phyloP scores from a whole-genome alignment of 345 rosid species.

The Mangifera indica region DNA sequence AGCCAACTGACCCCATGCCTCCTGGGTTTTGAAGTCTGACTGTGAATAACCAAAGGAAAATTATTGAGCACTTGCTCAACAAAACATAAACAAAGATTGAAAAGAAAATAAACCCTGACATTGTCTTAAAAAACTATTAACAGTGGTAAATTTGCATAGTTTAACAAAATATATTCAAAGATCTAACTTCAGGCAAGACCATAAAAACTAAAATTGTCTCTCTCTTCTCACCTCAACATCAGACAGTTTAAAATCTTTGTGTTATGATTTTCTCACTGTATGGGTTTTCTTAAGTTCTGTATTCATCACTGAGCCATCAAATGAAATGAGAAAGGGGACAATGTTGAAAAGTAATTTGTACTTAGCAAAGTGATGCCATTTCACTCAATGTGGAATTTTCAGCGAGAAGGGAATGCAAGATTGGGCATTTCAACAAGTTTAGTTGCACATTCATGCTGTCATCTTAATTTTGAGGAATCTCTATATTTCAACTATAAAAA shows the following conservation, averaged over 20 bases:
- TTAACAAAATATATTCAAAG: background rate
- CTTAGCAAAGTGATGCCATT: no score
- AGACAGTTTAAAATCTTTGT: background rate
- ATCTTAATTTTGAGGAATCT: background rate
- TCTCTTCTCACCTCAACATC: background rate
- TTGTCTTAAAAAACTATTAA: background rate
- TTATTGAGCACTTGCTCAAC: background rate
- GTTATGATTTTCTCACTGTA: background rate
- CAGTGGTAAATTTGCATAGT: background rate
- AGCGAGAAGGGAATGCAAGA: background rate
- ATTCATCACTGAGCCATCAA: background rate
- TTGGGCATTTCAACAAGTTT: background rate
- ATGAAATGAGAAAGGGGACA: no score
- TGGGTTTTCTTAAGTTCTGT: background rate
- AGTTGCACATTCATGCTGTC: background rate
- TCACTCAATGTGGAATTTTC: background rate
- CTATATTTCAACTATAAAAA: background rate
- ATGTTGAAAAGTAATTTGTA: no score
- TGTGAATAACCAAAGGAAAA: conserved; percentile 13
- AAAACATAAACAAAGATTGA: background rate
- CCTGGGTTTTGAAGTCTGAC: conserved; percentile 26
- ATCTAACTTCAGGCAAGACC: background rate
- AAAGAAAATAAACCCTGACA: background rate
- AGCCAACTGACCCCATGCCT: conserved; percentile 49
- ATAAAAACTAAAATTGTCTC: background rate